Percentiles rank a stretch among this genome's conserved stretches.
Conservation (phyloP, 2,329 filamentous ascomycete genomes). For the Acrocalymma vagum region DNA sequence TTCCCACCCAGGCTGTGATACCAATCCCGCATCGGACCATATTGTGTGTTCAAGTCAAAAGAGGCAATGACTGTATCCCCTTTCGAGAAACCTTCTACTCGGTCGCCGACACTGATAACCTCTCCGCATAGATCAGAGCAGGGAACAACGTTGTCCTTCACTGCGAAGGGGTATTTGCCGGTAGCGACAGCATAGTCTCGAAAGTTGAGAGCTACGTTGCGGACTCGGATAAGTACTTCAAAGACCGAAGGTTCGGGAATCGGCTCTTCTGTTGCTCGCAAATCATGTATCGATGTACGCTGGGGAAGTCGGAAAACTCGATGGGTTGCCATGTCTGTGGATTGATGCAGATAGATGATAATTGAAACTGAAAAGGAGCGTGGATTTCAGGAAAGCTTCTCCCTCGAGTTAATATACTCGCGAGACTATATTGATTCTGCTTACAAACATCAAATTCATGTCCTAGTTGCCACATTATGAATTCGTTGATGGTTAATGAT, state of each 20-base stretch:
- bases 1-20: conserved; percentile 3
- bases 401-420: no score
- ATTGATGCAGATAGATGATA: no score
- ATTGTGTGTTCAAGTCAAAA: conserved; percentile 9
- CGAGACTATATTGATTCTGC: no score
- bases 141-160: conserved; percentile 18
- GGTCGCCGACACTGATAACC: conserved; percentile 11
- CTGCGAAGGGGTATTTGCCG: conserved; percentile 14
- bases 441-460: no score
- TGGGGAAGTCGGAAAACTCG: conserved; percentile 15
- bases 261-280: conserved; percentile 4
- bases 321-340: conserved; percentile 15
- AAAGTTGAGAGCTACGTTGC: conserved; percentile 22
- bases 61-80: conserved; percentile 24
- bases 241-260: conserved; percentile 2
- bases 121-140: conserved; percentile 20
- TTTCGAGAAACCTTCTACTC: conserved; percentile 12
- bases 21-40: conserved; percentile 7
- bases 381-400: no score
- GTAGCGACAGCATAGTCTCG: conserved; percentile 21
- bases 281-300: conserved; percentile 4
- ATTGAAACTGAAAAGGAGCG: no score
- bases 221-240: conserved; percentile 22
- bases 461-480: no score
- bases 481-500: no score